Evolutionary conservation across 441 rosid species (phyloP).

Genomic region (Bocquillonia castaneifolia): DNA sequence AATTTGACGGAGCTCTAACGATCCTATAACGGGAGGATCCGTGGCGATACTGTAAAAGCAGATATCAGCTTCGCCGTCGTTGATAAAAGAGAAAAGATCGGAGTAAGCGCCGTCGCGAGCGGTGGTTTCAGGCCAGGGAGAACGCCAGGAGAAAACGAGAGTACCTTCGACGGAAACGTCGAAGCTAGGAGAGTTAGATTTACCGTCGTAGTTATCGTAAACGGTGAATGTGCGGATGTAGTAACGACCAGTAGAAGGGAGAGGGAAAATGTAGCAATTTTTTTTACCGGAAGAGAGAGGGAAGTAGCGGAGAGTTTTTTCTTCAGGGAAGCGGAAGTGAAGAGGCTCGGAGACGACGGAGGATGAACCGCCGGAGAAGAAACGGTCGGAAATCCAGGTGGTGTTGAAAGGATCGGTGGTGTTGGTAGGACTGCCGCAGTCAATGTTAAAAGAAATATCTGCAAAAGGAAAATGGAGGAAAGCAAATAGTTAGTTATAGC

Average conservation of each 20-base stretch:
- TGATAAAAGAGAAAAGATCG: constrained; percentile 74
- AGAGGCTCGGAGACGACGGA: constrained; percentile 86
- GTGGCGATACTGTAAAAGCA: constrained; percentile 94
- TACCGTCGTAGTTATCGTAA: constrained; percentile 87
- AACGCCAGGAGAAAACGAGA: constrained; percentile 80
- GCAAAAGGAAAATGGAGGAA: constrained; percentile 23
- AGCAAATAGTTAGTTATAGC: neutral
- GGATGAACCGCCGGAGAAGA: constrained; percentile 69
- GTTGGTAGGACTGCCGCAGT: constrained; percentile 63
- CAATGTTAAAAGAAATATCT: constrained; percentile 66
- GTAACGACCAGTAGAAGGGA: constrained; percentile 83
- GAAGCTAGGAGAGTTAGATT: constrained; percentile 76
- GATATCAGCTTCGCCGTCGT: constrained; percentile 67
- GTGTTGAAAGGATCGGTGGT: constrained; percentile 61
- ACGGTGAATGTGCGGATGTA: constrained; percentile 85
- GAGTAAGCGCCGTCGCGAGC: constrained; percentile 84
- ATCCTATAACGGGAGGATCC: constrained; percentile 82
- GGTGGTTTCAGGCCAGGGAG: constrained; percentile 66
- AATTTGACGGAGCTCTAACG: constrained; percentile 63
- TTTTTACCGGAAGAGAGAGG: constrained; percentile 89
- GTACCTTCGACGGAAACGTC: constrained; percentile 91
- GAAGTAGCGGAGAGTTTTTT: constrained; percentile 79
- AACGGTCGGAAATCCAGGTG: constrained; percentile 73
- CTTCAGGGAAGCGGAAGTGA: constrained; percentile 55
- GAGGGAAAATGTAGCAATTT: constrained; percentile 84